Evolutionary conservation across 1,284 basidiomycete species (phyloP), one percentile per base, ranked within the genome.

Genomic region (Tilletia walkeri): DNA sequence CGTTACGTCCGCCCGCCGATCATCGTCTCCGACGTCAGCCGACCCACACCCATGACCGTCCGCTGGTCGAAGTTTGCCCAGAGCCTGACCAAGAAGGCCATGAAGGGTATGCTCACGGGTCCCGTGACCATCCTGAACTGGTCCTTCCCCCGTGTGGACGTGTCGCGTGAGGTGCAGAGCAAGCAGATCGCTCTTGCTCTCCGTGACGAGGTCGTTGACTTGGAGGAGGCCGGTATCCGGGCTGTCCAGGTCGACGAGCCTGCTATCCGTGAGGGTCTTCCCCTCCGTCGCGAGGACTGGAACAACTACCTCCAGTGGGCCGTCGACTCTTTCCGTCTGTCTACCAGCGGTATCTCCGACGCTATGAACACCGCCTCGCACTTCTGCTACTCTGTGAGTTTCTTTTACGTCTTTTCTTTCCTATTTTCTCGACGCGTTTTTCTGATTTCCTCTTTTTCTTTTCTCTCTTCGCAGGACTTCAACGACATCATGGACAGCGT

Each of bases 201-300:
- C 83, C 95, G 96, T 81, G 96, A 99, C 84, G 96, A 99, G 87
- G 96, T 99, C 76, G 80, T 93, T 79, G 96, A 99, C 87, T 92
- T 99, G 81, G 95, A 98, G 88, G 92, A 92, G 85, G 96, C 93
- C 72, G 94, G 94, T 76, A 98, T 99, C 86, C 90, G 90, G 82
- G 95, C 95, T 82, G 95, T 99, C 84, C 96, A 99, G 88, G 96
- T 99, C 83, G 96, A 99, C 83, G 96, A 99, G 88, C 94, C 96
- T 72, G 96, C 96, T 75, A 96, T 99, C 82, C 95, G 96, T 88
- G 96, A 99, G 87, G 96, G 96, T 87, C 75, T 78, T 3, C 81
- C 81, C 1, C 77, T 83, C 53, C 80, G 81, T 67, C 77, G 78
- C 73, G 74, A 76, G 72, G 80, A 83, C 70, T 80, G 79, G 79